Base-by-base conservation (phyloP, 1,139 yeast species). In the Saccharomyces hybrid region DNA sequence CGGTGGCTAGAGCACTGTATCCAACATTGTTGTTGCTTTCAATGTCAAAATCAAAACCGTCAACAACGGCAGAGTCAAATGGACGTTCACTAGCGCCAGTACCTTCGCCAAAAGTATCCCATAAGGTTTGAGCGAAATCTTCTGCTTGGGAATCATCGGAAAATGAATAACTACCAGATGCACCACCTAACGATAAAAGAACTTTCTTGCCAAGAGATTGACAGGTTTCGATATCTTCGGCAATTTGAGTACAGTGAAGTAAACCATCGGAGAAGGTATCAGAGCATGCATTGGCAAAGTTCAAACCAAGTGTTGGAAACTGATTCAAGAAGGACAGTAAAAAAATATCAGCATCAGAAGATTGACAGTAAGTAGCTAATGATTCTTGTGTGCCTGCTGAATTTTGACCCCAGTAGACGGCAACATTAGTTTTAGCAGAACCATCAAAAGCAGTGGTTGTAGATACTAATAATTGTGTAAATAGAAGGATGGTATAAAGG, bases 341-440 rank as follows among this genome's bases (percentile, higher is more conserved):
- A 53, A 86, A 78, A 56, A 88, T 84, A 65, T 89, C 97, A 41
- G 84, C 86, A 51, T 82, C 77, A 56, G 79, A 79, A 42, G 81
- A 77, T 55, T 79, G 75, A 75, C 97, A 91, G 74, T 89, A 88
- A 55, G 76, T 71, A 6, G 84, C 75, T 55, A 91, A 76, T 14
- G 79, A 69, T 58, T 81, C 75, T 70, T 90, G 96, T 47, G 81
- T 67, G n/a, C 89, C 89, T 32, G 82, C 86, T 16, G 95, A 83
- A 65, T 84, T 82, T 73, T 90, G 97, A 49, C 97, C 97, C 97
- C 97, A 90, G 72, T 89, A 89, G 14, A 88, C 78, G 31, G 85
- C 96, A 50, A 88, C 82, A 62, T 87, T 86, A 50, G 78, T 71
- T 53, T 80, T 75, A 34, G 81, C 50, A 19, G 58, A 47, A 2